phyloP scores from a whole-genome alignment of 2,329 filamentous ascomycete genomes.

The Diaporthe caulivora region DNA sequence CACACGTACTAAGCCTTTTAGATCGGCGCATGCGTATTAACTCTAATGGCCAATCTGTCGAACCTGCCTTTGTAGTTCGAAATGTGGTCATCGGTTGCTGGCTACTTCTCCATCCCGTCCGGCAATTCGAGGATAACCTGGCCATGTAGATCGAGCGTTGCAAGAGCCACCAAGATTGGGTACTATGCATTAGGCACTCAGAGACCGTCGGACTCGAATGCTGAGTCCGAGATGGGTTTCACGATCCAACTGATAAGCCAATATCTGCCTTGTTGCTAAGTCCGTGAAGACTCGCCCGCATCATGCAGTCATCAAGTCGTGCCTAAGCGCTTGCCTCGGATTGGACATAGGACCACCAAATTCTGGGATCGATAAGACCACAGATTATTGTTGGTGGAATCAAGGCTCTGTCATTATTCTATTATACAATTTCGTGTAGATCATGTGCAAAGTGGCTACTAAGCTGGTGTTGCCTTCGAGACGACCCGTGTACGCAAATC shows the following conservation, averaged over 20 bases:
- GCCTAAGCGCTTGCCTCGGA: neutral
- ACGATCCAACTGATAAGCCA: neutral
- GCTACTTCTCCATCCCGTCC: neutral
- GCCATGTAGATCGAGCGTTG: too few relatives aligned
- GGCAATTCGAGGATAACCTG: neutral
- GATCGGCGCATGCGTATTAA: neutral
- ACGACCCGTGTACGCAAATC: neutral
- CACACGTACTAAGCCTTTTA: neutral
- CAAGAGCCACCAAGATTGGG: neutral
- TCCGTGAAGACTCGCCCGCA: neutral
- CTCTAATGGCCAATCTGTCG: neutral
- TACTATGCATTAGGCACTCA: neutral
- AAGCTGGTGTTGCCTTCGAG: neutral
- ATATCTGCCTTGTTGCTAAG: neutral
- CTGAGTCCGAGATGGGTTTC: neutral
- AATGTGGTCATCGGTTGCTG: neutral
- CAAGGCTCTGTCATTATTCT: neutral
- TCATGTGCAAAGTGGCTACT: neutral
- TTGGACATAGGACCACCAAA: neutral
- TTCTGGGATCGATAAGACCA: neutral
- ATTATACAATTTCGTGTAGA: neutral
- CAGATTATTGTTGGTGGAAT: too few relatives aligned
- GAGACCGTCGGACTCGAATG: neutral
- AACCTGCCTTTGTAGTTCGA: neutral
- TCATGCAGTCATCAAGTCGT: constrained; percentile 12